Conservation (phyloP, 345 rosid genomes). For the Sisymbrium altissimum region DNA sequence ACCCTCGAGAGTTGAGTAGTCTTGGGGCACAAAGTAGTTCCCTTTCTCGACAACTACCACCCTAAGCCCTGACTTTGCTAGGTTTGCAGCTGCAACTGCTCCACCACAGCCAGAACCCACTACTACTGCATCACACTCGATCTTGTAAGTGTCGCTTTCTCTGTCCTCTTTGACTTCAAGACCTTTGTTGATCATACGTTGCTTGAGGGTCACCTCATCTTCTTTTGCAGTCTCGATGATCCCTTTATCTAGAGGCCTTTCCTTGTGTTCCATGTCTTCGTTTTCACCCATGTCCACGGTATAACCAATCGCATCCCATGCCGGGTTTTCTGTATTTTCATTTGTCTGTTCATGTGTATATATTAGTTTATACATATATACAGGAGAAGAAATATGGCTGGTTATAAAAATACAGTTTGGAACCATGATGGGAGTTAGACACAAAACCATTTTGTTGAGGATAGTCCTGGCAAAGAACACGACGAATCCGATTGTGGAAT, state of each 20-base stretch:
- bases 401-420: neutral
- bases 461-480: neutral
- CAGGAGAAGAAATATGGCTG: neutral
- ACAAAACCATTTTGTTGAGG: neutral
- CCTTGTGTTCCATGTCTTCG: slow-evolving; percentile 23
- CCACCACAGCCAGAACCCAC: slow-evolving; percentile 73
- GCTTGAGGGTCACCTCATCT: slow-evolving; percentile 41
- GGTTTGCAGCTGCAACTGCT: slow-evolving; percentile 70
- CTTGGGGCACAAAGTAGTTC: slow-evolving; percentile 52
- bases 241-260: slow-evolving; percentile 56
- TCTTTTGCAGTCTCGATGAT: slow-evolving; percentile 46
- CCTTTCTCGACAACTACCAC: slow-evolving; percentile 69
- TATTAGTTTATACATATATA: neutral
- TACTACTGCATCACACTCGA: slow-evolving; percentile 60
- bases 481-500: neutral
- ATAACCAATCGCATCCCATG: slow-evolving; percentile 78
- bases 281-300: slow-evolving; percentile 24
- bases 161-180: slow-evolving; percentile 45
- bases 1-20: slow-evolving; percentile 57
- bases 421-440: neutral
- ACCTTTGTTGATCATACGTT: slow-evolving; percentile 46
- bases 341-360: slow-evolving; percentile 38
- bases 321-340: slow-evolving; percentile 48
- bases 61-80: slow-evolving; percentile 56
- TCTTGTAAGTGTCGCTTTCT: slow-evolving; percentile 35